Conservation (phyloP, 2,329 filamentous ascomycete species). For the Amauroascus verrucosus region DNA sequence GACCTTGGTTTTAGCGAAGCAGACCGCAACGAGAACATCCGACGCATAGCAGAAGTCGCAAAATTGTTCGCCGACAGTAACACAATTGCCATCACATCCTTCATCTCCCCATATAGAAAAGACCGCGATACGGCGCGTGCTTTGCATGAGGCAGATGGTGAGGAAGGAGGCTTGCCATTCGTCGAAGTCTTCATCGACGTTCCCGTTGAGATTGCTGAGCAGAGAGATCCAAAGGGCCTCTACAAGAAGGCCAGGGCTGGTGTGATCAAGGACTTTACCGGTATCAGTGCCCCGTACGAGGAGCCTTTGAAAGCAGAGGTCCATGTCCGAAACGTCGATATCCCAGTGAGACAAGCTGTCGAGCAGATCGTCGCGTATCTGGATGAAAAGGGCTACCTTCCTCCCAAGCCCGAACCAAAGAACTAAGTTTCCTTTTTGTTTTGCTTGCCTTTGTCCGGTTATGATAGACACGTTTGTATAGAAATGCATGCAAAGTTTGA, state of each 20-base stretch:
- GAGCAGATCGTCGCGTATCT: slow-evolving; percentile 71
- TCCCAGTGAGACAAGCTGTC: slow-evolving; percentile 80
- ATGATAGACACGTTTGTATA: slow-evolving; percentile 12
- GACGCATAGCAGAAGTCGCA: slow-evolving; percentile 89
- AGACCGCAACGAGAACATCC: slow-evolving; percentile 95
- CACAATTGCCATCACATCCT: slow-evolving; percentile 82
- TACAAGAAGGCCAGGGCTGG: slow-evolving; percentile 95
- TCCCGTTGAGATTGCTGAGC: slow-evolving; percentile 80
- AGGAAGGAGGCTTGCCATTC: slow-evolving; percentile 66
- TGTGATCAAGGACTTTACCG: slow-evolving; percentile 95
- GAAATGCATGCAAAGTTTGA: slow-evolving; percentile 10
- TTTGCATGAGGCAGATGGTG: slow-evolving; percentile 56
- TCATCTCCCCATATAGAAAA: slow-evolving; percentile 88
- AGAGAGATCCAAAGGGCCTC: slow-evolving; percentile 91
- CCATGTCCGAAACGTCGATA: slow-evolving; percentile 70
- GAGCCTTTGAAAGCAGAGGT: slow-evolving; percentile 77
- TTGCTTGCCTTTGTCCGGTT: background rate
- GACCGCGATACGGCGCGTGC: slow-evolving; percentile 74
- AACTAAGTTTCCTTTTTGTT: slow-evolving; percentile 12
- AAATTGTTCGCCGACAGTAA: slow-evolving; percentile 91
- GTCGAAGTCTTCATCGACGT: slow-evolving; percentile 92
- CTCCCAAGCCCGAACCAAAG: slow-evolving; percentile 25
- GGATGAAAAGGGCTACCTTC: slow-evolving; percentile 55
- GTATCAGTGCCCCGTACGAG: slow-evolving; percentile 91
- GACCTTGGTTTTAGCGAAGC: slow-evolving; percentile 89